These are phyloP conservation scores for Ogataea pignaliae DNA, from an alignment of 805 yeast genomes.

Conservation along the genomic window DNA sequence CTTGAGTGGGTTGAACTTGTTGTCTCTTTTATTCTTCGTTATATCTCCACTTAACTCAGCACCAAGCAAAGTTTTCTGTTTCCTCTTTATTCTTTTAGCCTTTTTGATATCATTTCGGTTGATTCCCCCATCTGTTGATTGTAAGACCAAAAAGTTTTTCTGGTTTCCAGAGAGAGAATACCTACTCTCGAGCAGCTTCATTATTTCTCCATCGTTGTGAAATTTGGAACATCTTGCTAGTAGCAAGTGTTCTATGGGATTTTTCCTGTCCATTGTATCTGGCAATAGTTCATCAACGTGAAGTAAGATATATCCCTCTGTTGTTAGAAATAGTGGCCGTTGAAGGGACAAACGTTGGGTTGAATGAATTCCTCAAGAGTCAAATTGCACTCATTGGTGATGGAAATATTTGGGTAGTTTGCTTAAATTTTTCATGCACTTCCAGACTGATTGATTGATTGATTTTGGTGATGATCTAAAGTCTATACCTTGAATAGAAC, in stretches of 20 bases:
- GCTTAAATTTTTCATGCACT: no score
- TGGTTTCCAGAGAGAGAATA: constrained; percentile 44
- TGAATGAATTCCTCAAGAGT: no score
- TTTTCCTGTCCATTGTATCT: constrained; percentile 40
- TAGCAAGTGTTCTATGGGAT: constrained; percentile 42
- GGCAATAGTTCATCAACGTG: no score
- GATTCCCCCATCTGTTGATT: constrained; percentile 32
- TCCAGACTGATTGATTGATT: no score
- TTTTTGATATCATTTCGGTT: constrained; percentile 12
- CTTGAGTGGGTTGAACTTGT: constrained; percentile 19
- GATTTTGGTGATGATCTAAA: no score
- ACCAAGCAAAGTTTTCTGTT: constrained; percentile 17
- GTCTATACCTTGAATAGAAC: no score
- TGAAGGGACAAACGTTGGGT: no score
- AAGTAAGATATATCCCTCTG: no score
- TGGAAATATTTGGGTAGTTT: no score
- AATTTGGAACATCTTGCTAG: constrained; percentile 39
- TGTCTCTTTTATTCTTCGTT: constrained; percentile 5
- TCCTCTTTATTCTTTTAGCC: constrained; percentile 6
- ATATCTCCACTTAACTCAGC: constrained; percentile 2
- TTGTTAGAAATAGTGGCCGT: no score
- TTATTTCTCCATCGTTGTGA: constrained; percentile 32
- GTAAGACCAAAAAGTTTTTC: constrained; percentile 40
- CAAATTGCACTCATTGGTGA: no score
- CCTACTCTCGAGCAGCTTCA: constrained; percentile 39